Base-by-base conservation (phyloP, 2,329 filamentous ascomycete genomes). In the Simplicillium sp. region DNA sequence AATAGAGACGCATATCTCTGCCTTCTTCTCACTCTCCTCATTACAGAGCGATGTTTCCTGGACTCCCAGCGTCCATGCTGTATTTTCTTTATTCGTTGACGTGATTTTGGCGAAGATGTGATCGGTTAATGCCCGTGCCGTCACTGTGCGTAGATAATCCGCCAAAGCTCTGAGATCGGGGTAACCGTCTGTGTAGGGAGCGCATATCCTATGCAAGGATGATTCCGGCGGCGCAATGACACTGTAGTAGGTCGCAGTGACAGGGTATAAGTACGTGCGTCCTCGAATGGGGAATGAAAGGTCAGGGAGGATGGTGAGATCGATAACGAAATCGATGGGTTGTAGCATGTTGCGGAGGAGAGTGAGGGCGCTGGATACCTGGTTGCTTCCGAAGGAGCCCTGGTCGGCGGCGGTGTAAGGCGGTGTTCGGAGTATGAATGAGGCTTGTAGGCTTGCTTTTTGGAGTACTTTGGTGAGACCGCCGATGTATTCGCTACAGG, bases 81-180 rank as follows among this genome's bases (percentile, higher is more conserved):
- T 25, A 25, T 5, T 25, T 25, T 25, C 20, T 25, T 16, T 18
- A 37, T 39, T 14, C 9, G 31, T 31, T 13, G 41, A 39, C 25
- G 38, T 29, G 13, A 60, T 49, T 28, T 47, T 45, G 16, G 51
- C 46, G 25, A 66, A 50, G 37, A 57, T 54, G 40, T 59, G 57
- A 9, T 62, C 52, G 1, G 63, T 55, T 3, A 73, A 55, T 34
- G 59, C 57, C 35, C 64, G 68, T 17, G 60, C 50, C 7, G 65
- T 58, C 11, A 68, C 65, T 14, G 62, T 62, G 41, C 61, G 56
- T 8, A 76, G 48, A 51, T 75, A 75, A 46, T 65, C 62, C 11
- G 60, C 55, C 6, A 73, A 60, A 29, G 70, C 66, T 9, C 50
- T 45, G 13, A 69, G 54, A 45, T 62, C 62, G 1, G 66, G 61